These are phyloP conservation scores for maize (Zea mays) DNA, from an alignment of 176 grass and related monocot species.

Conservation along the genomic window Zm-B73-REFERENCE-NAM-5.0 NC_050098.1:68748501-68749000, in stretches of 20 bases:
- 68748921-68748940: too few relatives aligned
- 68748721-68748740: neutral
- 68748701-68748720: too few relatives aligned
- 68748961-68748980: too few relatives aligned
- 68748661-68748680: neutral
- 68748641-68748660: neutral
- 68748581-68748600: too few relatives aligned
- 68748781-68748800: neutral
- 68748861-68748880: neutral
- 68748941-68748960: too few relatives aligned
- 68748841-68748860: neutral
- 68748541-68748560: too few relatives aligned
- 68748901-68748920: too few relatives aligned
- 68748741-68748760: neutral
- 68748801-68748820: neutral
- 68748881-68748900: too few relatives aligned
- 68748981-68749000: too few relatives aligned
- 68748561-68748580: too few relatives aligned
- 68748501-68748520: too few relatives aligned
- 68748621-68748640: neutral
- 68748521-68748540: too few relatives aligned
- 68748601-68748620: neutral
- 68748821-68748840: neutral
- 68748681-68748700: neutral
- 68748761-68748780: neutral